Percentiles rank a stretch among this genome's conserved stretches.
Evolutionary conservation across 352 stramenopile genomes (phyloP).

Genomic region (Globisporangium yorkense): DNA sequence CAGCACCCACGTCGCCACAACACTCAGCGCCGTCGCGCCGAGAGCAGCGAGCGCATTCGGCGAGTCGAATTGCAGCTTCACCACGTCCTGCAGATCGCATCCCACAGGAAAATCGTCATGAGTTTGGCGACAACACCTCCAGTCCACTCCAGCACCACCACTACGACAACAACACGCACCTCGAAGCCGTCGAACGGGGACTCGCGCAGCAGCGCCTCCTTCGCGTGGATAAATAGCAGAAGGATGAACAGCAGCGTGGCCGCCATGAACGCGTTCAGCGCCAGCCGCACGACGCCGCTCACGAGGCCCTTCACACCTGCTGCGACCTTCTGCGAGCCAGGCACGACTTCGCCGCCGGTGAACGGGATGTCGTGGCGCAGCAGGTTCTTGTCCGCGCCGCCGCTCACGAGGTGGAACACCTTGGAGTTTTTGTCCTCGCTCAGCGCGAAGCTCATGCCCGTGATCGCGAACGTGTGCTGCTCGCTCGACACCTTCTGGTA

Average conservation of each 20-base stretch:
- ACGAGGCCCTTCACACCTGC: slow-evolving; percentile 25
- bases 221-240: slow-evolving; percentile 71
- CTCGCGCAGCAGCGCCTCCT: slow-evolving; percentile 43
- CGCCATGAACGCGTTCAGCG: slow-evolving; percentile 41
- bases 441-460: slow-evolving; percentile 67
- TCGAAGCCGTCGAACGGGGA: slow-evolving; percentile 48
- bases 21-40: slow-evolving; percentile 22
- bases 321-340: slow-evolving; percentile 27
- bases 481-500: slow-evolving; percentile 51
- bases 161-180: slow-evolving; percentile 18
- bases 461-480: slow-evolving; percentile 80
- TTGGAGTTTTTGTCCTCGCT: slow-evolving; percentile 24
- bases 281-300: slow-evolving; percentile 30
- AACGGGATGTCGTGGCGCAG: slow-evolving; percentile 59
- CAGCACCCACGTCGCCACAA: slow-evolving; percentile 35
- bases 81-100: slow-evolving; percentile 28
- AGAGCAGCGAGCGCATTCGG: slow-evolving; percentile 44
- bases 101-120: no score
- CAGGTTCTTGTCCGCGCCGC: slow-evolving; percentile 70
- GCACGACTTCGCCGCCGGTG: slow-evolving; percentile 48
- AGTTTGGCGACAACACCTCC: not conserved
- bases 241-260: slow-evolving; percentile 59
- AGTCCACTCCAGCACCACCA: slow-evolving; percentile 1
- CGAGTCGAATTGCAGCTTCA: slow-evolving; percentile 48
- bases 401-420: slow-evolving; percentile 53